Base-by-base conservation (phyloP, 768 basidiomycete genomes). In the Trametes cingulata region DNA sequence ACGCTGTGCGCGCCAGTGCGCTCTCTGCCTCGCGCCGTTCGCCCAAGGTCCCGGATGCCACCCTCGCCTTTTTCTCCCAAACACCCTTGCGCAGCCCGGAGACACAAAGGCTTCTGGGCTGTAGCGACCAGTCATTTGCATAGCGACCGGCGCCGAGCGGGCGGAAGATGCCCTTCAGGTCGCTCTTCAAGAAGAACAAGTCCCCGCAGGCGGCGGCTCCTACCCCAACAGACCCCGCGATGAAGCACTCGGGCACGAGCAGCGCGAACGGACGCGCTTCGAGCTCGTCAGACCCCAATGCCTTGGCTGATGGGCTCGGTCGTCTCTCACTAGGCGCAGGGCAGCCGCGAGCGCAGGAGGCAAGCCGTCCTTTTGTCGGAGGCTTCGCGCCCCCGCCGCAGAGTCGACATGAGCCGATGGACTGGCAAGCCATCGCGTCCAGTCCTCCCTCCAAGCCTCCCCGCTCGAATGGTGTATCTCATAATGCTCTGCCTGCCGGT, bases 311-410 rank as follows among this genome's bases (percentile, higher is more conserved):
- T 1, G 53, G 33, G 36, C 29, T 65, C 15, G 60, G 40, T 9
- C 25, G 56, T 17, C 56, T 65, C 12, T 56, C 41, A 9, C 25
- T 61, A 1, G 40, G 46, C 45, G 20, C 36, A 13, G 36, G 43
- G 27, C 25, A 47, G 15, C 39, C 1, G 39, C 45, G 56, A 48
- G 58, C 22, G 51, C 40, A 48, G 36, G 53, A 41, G 36, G 51
- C 6, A 35, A 25, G 45, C 13, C 56, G 33, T 24, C 19, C 39
- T 27, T 85, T 86, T 64, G 69, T 85, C 33, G 84, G 82, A 17
- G 83, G 84, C 29, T 86, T 86, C 65, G 13, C 39, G 9, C 60
- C 41, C 22, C 41, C 33, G 10, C 22, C 40, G 17, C 43, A 46
- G 12, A 37, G 39, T 17, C 19, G 14, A 6, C 47, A 43, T 3